Percentiles rank a stretch among this genome's conserved stretches.
Evolutionary conservation across 208 protist species (phyloP).

Genomic region (Chromosphaera perkinsii): DNA sequence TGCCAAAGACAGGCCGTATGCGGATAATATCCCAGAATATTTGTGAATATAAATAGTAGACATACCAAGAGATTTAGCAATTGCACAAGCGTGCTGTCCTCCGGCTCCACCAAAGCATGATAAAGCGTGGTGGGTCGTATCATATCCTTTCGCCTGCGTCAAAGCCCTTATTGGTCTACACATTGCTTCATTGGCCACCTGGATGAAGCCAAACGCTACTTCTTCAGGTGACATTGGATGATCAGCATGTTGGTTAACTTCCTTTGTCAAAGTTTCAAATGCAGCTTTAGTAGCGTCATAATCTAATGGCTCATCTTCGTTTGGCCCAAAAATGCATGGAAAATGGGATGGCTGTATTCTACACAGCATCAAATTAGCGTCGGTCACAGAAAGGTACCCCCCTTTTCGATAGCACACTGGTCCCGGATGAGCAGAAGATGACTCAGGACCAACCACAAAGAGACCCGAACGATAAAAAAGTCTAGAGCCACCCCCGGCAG

Average conservation of each 20-base stretch:
- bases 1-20: constrained; percentile 80
- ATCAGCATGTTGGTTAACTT: constrained; percentile 17
- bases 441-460: constrained; percentile 84
- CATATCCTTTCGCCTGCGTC: constrained; percentile 78
- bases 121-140: constrained; percentile 71
- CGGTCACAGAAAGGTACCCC: constrained; percentile 73
- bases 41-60: constrained; percentile 66
- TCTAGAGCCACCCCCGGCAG: constrained; percentile 84
- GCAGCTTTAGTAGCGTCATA: constrained; percentile 45
- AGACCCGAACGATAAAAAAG: constrained; percentile 75
- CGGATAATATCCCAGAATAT: constrained; percentile 75
- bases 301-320: constrained; percentile 61
- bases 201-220: constrained; percentile 80
- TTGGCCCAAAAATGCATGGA: constrained; percentile 84
- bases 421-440: constrained; percentile 57
- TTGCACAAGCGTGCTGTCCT: constrained; percentile 81
- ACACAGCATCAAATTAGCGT: constrained; percentile 85
- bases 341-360: constrained; percentile 78
- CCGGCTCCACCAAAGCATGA: constrained; percentile 86
- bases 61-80: constrained; percentile 70
- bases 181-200: constrained; percentile 90
- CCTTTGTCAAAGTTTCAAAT: constrained; percentile 63
- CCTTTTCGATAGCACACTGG: constrained; percentile 85
- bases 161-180: constrained; percentile 81
- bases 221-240: constrained; percentile 48